A percentile compares a stretch with the other conserved stretches of the same genome.
Conservation (phyloP, 108 stramenopile genomes). For the Mediolabrus comicus region DNA sequence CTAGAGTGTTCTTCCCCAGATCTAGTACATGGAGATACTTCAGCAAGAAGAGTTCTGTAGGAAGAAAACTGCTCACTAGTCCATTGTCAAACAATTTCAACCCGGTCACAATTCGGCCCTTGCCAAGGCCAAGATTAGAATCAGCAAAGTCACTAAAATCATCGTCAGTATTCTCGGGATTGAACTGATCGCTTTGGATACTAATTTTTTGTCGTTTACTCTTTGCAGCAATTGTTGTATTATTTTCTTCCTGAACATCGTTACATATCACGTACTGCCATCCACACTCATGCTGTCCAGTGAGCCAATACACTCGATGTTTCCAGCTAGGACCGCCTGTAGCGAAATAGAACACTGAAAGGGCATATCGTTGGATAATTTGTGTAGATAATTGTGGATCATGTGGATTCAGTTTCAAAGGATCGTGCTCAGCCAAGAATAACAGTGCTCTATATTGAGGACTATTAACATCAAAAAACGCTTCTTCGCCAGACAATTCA, state of each 20-base stretch:
- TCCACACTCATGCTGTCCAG: slow-evolving; percentile 56
- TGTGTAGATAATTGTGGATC: slow-evolving; percentile 34
- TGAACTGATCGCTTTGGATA: background rate
- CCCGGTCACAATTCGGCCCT: slow-evolving; percentile 13
- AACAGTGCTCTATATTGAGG: slow-evolving; percentile 30
- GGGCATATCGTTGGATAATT: slow-evolving; percentile 51
- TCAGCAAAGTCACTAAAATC: slow-evolving; percentile 15
- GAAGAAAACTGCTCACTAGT: slow-evolving; percentile 2
- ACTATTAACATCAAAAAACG: slow-evolving; percentile 11
- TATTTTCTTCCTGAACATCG: slow-evolving; percentile 7
- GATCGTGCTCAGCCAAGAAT: slow-evolving; percentile 23
- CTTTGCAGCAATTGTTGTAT: background rate
- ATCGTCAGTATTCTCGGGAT: background rate
- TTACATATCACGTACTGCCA: slow-evolving; percentile 63
- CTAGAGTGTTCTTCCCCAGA: slow-evolving; percentile 8
- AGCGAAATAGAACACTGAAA: slow-evolving; percentile 60
- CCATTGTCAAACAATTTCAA: slow-evolving; percentile 5
- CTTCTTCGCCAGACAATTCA: background rate
- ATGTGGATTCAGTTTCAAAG: slow-evolving; percentile 17
- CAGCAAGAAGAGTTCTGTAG: slow-evolving; percentile 2
- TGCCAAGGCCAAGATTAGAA: slow-evolving; percentile 9
- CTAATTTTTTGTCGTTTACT: background rate
- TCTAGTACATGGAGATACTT: slow-evolving; percentile 20
- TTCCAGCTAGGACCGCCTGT: slow-evolving; percentile 46
- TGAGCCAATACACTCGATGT: slow-evolving; percentile 52